Percentiles rank a stretch among this genome's conserved stretches.
These are phyloP conservation scores for Penicillium crustosum DNA, from an alignment of 2,329 filamentous ascomycete genomes.

Conservation along the genomic window DNA sequence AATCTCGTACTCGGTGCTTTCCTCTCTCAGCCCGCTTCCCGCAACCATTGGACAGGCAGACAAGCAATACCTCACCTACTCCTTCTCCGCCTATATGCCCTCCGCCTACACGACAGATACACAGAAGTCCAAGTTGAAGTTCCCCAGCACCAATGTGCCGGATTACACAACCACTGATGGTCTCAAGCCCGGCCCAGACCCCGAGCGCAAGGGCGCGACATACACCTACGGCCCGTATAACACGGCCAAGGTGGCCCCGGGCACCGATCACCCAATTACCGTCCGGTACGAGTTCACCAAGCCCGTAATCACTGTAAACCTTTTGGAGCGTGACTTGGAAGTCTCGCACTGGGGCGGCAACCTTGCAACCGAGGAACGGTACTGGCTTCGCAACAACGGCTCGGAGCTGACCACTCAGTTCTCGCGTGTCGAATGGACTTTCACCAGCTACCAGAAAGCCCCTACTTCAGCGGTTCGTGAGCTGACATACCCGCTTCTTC, in stretches of 20 bases:
- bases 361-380: constrained; percentile 89
- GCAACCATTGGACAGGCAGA: constrained; percentile 79
- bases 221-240: constrained; percentile 89
- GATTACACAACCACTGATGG: constrained; percentile 76
- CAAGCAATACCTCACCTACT: constrained; percentile 81
- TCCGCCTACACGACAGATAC: constrained; percentile 83
- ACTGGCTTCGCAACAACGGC: constrained; percentile 81
- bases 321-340: constrained; percentile 86
- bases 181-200: constrained; percentile 63
- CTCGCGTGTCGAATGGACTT: constrained; percentile 73
- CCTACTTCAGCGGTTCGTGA: constrained; percentile 76
- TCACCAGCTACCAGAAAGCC: constrained; percentile 73
- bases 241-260: constrained; percentile 67
- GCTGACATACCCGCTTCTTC: constrained; percentile 73
- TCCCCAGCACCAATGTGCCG: constrained; percentile 72
- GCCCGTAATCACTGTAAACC: constrained; percentile 75
- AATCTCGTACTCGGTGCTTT: constrained; percentile 80
- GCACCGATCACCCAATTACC: constrained; percentile 67
- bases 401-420: constrained; percentile 74
- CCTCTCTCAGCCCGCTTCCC: constrained; percentile 77
- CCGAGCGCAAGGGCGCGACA: constrained; percentile 79
- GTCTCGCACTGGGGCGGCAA: constrained; percentile 99
- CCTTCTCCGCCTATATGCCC: constrained; percentile 79
- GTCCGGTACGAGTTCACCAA: constrained; percentile 96
- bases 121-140: constrained; percentile 97